Conservation (phyloP, 1,284 basidiomycete species). For the Leccinum pachyderme region DNA sequence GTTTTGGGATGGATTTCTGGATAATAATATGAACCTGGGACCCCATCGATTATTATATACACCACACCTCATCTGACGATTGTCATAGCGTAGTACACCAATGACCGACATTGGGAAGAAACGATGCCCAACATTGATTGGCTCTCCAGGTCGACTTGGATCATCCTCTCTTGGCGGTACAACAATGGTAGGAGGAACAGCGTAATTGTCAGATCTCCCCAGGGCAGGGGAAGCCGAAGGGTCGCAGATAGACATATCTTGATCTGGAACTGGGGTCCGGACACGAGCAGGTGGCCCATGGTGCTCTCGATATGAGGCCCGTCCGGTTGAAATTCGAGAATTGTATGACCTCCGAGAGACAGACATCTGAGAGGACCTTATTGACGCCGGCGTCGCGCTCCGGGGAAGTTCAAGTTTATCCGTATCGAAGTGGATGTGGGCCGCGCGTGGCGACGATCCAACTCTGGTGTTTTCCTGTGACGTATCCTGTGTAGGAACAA, state of each 20-base stretch:
- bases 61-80: constrained; percentile 14
- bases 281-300: constrained; percentile 14
- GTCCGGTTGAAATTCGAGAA: constrained; percentile 21
- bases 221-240: constrained; percentile 1
- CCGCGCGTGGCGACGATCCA: not conserved
- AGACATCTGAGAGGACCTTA: constrained; percentile 1
- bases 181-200: not conserved
- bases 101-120: constrained; percentile 19
- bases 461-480: not conserved
- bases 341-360: constrained; percentile 14
- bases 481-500: not conserved
- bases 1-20: constrained; percentile 4
- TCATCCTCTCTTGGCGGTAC: constrained; percentile 12
- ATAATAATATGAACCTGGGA: constrained; percentile 2
- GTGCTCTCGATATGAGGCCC: constrained; percentile 26
- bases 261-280: constrained; percentile 4
- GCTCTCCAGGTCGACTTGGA: constrained; percentile 12
- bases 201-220: not conserved
- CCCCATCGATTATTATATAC: not conserved
- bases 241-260: not conserved
- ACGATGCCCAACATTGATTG: not conserved
- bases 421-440: not conserved
- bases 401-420: constrained; percentile 1
- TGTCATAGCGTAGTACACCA: constrained; percentile 18
- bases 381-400: constrained; percentile 13